These are phyloP conservation scores for Aureococcus anophagefferens DNA, from an alignment of 108 stramenopile genomes.

Conservation along the genomic window DNA sequence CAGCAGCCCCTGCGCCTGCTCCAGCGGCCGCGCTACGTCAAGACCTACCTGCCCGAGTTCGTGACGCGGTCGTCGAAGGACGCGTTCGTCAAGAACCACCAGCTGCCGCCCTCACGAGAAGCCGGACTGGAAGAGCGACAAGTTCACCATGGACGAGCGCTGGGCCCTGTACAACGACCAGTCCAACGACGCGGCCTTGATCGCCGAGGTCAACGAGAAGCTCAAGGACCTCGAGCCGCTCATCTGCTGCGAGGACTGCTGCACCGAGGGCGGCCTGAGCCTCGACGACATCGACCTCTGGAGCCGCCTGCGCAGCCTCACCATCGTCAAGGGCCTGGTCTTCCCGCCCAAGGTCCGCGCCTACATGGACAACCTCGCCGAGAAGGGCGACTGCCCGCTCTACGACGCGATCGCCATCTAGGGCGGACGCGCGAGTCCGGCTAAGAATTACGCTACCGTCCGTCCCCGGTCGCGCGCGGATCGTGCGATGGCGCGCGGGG, in stretches of 20 bases:
- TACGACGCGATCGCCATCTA: constrained; percentile 80
- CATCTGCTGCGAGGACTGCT: constrained; percentile 62
- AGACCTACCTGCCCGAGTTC: constrained; percentile 67
- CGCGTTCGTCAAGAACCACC: constrained; percentile 78
- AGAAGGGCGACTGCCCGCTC: constrained; percentile 67
- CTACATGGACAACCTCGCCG: constrained; percentile 81
- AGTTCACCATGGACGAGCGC: constrained; percentile 61
- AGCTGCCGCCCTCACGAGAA: constrained; percentile 73
- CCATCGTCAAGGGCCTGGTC: constrained; percentile 66
- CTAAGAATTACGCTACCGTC: too few relatives aligned
- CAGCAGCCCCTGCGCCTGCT: constrained; percentile 64
- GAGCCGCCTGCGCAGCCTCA: constrained; percentile 74
- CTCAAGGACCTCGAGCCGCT: constrained; percentile 73
- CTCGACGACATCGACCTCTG: constrained; percentile 82
- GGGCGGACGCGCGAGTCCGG: too few relatives aligned
- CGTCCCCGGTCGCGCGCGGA: too few relatives aligned
- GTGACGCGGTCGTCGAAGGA: constrained; percentile 1
- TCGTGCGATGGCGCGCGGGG: too few relatives aligned
- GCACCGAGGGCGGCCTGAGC: constrained; percentile 68
- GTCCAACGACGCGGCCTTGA: constrained; percentile 50
- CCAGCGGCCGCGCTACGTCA: constrained; percentile 86
- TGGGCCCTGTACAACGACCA: constrained; percentile 66
- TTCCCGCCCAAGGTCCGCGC: constrained; percentile 68
- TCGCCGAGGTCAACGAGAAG: constrained; percentile 72
- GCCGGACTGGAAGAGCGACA: constrained; percentile 66